These are phyloP conservation scores for Epichloe aotearoae DNA, from an alignment of 2,329 filamentous ascomycete species.

Conservation along the genomic window DNA sequence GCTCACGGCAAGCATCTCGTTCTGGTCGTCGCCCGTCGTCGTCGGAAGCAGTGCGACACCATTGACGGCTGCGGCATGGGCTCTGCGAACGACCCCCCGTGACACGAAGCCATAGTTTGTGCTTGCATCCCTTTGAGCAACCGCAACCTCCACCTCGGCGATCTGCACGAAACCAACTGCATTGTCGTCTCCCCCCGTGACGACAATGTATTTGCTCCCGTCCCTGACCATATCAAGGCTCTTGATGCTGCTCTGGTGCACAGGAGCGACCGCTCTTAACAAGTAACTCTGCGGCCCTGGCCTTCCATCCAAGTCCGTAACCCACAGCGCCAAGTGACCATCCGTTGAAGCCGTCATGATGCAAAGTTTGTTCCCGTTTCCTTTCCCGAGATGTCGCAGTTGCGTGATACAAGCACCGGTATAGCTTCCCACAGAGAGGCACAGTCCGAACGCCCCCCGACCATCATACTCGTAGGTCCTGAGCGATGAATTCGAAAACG, in stretches of 20 bases:
- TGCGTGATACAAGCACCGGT: constrained; percentile 68
- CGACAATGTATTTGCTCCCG: constrained; percentile 33
- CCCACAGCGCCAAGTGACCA: constrained; percentile 44
- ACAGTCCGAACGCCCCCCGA: constrained; percentile 29
- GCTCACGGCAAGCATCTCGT: constrained; percentile 24
- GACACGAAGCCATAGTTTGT: constrained; percentile 11
- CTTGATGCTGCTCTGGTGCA: constrained; percentile 80
- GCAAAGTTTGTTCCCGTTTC: constrained; percentile 13
- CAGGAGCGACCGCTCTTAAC: constrained; percentile 22
- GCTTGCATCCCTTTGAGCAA: background rate
- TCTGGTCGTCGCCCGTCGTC: constrained; percentile 1
- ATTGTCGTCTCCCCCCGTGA: constrained; percentile 89
- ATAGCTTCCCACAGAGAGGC: constrained; percentile 42
- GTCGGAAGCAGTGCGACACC: constrained; percentile 29
- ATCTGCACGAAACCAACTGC: constrained; percentile 47
- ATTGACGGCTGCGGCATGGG: constrained; percentile 63
- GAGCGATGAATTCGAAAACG: constrained; percentile 72
- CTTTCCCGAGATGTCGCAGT: constrained; percentile 27
- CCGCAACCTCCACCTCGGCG: constrained; percentile 7
- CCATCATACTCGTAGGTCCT: constrained; percentile 42
- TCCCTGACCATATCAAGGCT: constrained; percentile 31
- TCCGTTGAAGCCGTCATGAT: constrained; percentile 69
- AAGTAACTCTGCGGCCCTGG: constrained; percentile 9
- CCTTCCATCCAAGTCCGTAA: constrained; percentile 8
- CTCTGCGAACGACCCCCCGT: constrained; percentile 26